Percentiles rank a stretch among this genome's conserved stretches.
These are phyloP conservation scores for Rhodotorula mucilaginosa DNA, from an alignment of 1,284 basidiomycete species.

Conservation along the genomic window DNA sequence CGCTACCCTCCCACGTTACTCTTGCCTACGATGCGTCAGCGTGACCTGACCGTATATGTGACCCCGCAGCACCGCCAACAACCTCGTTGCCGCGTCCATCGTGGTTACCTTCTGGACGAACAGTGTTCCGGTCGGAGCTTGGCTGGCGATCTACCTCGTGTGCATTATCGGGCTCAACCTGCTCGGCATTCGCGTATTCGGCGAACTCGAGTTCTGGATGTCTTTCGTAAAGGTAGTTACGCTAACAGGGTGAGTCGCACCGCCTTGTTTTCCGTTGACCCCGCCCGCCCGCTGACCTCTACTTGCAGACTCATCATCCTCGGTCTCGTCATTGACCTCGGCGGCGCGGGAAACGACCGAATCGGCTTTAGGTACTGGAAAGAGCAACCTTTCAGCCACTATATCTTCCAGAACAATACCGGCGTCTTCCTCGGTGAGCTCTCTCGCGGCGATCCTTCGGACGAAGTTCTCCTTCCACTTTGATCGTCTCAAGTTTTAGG, in stretches of 20 bases:
- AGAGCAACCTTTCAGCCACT: slow-evolving; percentile 61
- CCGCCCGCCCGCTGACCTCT: slow-evolving; percentile 54
- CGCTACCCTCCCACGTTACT: too few relatives aligned
- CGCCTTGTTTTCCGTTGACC: too few relatives aligned
- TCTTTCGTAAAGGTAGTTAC: slow-evolving; percentile 13
- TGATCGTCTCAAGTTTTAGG: too few relatives aligned
- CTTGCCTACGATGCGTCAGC: too few relatives aligned
- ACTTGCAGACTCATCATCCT: slow-evolving; percentile 54
- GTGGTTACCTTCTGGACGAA: slow-evolving; percentile 36
- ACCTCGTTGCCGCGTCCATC: slow-evolving; percentile 45
- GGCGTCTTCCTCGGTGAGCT: slow-evolving; percentile 48
- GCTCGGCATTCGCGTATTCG: slow-evolving; percentile 53
- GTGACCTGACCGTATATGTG: too few relatives aligned
- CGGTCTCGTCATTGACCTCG: slow-evolving; percentile 64
- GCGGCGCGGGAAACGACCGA: slow-evolving; percentile 64
- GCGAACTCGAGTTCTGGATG: slow-evolving; percentile 59
- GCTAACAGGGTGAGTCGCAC: background rate
- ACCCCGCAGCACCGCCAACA: slow-evolving; percentile 1
- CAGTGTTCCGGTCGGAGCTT: slow-evolving; percentile 39
- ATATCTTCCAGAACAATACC: slow-evolving; percentile 42
- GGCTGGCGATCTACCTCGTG: slow-evolving; percentile 50
- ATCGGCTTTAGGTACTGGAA: slow-evolving; percentile 71
- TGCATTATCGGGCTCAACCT: slow-evolving; percentile 50
- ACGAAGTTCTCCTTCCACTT: too few relatives aligned
- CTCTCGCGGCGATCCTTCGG: too few relatives aligned